Base-by-base conservation (phyloP, 208 protist genomes). In the Phytomonas sp. region DNA sequence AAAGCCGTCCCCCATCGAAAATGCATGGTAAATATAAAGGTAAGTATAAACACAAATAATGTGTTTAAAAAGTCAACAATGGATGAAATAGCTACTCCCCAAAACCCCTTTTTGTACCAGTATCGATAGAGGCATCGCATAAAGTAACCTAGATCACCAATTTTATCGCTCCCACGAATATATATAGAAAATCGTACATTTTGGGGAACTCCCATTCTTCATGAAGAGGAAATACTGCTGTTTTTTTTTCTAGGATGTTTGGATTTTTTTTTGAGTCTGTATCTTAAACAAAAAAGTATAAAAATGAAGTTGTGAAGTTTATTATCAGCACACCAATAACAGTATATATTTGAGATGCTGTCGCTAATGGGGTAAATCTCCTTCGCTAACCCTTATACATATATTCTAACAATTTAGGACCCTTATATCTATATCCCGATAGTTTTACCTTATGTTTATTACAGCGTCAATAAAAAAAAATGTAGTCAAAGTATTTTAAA, bases 51-150 rank as follows among this genome's bases (percentile, higher is more conserved):
- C 7, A 94, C 64, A 61, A 82, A 73, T 10, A 84, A 31, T 29
- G 80, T 80, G 75, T 92, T 92, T 33, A 91, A 75, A 64, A 91
- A 84, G 66, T 92, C 83, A 3, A 92, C 84, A 1, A 80, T 78
- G 29, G 83, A 80, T 5, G 82, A 75, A 30, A 77, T 64, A 29
- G 80, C 78, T 5, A 74, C 81, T 10, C 81, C 79, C 85, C 86
- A 92, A 37, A 81, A 85, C 16, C 89, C 89, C 60, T 89, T 90
- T 72, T 84, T 74, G 52, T 84, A 83, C 87, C 89, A 94, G 63
- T 88, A 89, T 29, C 67, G 63, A 69, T 94, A 94, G 5, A 87
- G 63, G 49, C 73, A 77, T 60, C 75, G 81, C 81, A 89, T 89
- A 63, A 91, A 87, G n/a, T 82, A 67, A 33, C 80, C 79, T n/a